Percentiles rank a stretch among this genome's conserved stretches.
Conservation (phyloP, 495 filamentous ascomycete species). For the Trichoderma erinaceum region DNA sequence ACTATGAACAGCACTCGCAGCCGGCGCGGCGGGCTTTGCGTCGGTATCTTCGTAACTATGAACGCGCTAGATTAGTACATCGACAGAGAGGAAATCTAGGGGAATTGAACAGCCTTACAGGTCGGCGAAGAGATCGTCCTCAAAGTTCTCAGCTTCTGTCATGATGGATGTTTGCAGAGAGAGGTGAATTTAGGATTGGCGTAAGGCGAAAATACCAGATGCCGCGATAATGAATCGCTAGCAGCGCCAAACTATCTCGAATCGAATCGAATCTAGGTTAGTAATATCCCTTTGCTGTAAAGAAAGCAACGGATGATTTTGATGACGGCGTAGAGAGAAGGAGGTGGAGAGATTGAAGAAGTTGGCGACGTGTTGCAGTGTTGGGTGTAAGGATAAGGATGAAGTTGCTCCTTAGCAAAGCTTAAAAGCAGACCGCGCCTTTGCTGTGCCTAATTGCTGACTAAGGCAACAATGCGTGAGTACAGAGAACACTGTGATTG, state of each 20-base stretch:
- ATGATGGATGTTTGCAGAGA: slow-evolving; percentile 38
- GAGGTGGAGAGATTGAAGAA: background rate
- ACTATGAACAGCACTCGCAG: slow-evolving; percentile 24
- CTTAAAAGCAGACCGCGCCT: background rate
- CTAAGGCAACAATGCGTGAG: background rate
- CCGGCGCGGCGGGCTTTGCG: slow-evolving; percentile 19
- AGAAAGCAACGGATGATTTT: background rate
- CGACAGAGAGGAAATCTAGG: background rate
- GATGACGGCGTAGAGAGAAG: background rate
- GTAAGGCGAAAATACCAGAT: background rate
- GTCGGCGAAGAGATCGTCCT: slow-evolving; percentile 98
- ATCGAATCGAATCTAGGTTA: background rate
- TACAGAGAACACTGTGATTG: background rate
- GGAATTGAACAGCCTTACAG: slow-evolving; percentile 57
- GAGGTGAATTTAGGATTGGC: background rate
- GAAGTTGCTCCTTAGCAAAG: slow-evolving; percentile 9
- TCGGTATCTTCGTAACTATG: slow-evolving; percentile 85
- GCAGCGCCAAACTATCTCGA: background rate
- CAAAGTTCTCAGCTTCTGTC: slow-evolving; percentile 84
- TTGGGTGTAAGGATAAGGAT: background rate
- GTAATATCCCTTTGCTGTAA: background rate
- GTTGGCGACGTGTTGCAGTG: background rate
- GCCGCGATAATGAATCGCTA: background rate
- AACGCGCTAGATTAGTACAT: slow-evolving; percentile 18
- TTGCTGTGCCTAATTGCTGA: slow-evolving; percentile 6